Evolutionary conservation across 176 grass and related monocot species (phyloP), one percentile per base, ranked within the genome.

Genomic region (Elymus sibiricus): DNA sequence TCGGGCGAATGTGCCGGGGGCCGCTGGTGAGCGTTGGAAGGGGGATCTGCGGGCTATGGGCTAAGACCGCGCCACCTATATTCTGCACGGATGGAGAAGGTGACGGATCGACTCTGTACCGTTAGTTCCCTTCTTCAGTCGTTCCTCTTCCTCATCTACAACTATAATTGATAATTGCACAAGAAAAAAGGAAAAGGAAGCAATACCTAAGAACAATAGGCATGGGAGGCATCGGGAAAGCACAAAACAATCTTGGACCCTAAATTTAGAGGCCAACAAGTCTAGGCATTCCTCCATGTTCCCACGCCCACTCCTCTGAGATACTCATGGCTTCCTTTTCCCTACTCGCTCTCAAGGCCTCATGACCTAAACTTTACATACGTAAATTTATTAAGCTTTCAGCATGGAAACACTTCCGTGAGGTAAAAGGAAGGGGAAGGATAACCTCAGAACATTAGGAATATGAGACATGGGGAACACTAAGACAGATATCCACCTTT

Each of bases 161-260:
- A n/a, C n/a, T n/a, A n/a, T n/a, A n/a, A n/a, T n/a, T n/a, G 38
- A 51, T 51, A 51, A 17, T 2, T 17, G 3, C 2, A 7, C 5
- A 55, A 55, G 6, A 0, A 17, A 55, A 55, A 19, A 55, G 49
- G 49, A 55, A 55, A 55, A 38, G 22, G 22, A 59, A 78, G 67
- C 6, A 32, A 17, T 31, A 69, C 39, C 19, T 47, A 76, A 81
- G 61, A 67, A 61, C 67, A 79, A 43, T 79, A 84, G 65, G 76
- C 42, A 79, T 60, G 60, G 34, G 69, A 89, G 77, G 82, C 69
- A 81, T 85, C 32, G 13, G 76, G 66, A 84, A 59, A 79, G 55
- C 42, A 56, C 32, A 17, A 12, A 17, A 51, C 47, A 16, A 6
- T 17, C 47, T 26, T 21, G n/a, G 16, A 11, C 65, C 9, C 38